These are phyloP conservation scores for Clavariopsis aquatica DNA, from an alignment of 495 filamentous ascomycete species.

Conservation along the genomic window DNA sequence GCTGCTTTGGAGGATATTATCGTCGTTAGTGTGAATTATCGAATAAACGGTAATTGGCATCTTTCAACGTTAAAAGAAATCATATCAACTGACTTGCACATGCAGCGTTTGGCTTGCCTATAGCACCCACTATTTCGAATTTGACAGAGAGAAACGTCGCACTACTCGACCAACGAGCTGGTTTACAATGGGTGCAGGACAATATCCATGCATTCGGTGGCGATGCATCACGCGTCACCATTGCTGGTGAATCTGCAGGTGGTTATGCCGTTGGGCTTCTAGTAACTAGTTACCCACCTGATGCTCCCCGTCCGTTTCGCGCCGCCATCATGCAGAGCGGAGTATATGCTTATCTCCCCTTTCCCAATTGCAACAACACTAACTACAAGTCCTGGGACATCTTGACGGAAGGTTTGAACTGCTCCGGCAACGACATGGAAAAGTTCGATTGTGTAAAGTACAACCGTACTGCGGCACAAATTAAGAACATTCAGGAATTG, in stretches of 20 bases:
- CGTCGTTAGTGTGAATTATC: constrained; percentile 26
- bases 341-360: background rate
- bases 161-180: constrained; percentile 21
- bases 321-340: constrained; percentile 12
- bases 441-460: constrained; percentile 27
- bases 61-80: background rate
- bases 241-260: constrained; percentile 26
- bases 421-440: background rate
- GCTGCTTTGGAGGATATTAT: constrained; percentile 24
- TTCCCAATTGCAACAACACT: background rate
- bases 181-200: constrained; percentile 16
- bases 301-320: background rate
- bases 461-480: constrained; percentile 15
- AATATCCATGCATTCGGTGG: constrained; percentile 21
- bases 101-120: constrained; percentile 21
- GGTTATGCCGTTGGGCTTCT: constrained; percentile 8
- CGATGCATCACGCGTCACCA: constrained; percentile 8
- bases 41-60: constrained; percentile 7
- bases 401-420: background rate
- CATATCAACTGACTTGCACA: background rate
- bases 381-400: background rate
- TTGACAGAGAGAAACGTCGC: constrained; percentile 22
- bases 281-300: background rate
- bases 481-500: constrained; percentile 31
- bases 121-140: constrained; percentile 1